phyloP scores from a whole-genome alignment of 257 asterid genomes.

The Thymus quinquecostatus region DNA sequence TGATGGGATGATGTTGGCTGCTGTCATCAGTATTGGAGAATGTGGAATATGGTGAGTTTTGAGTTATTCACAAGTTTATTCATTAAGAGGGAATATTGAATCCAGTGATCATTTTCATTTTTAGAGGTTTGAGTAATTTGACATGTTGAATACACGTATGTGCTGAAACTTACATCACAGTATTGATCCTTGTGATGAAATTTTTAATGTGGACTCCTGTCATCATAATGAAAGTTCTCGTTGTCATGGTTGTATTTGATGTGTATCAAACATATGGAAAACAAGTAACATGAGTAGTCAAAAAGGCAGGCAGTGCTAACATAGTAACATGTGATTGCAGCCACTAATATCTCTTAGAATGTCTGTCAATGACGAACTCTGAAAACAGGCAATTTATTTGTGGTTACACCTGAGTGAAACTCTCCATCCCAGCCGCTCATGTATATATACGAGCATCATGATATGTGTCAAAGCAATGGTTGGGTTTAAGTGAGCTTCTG shows the following conservation, averaged over 20 bases:
- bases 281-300: too few species aligned
- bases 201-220: neutral
- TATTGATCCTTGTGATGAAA: neutral
- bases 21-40: slow-evolving; percentile 90
- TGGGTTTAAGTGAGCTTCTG: neutral
- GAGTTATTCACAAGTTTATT: slow-evolving; percentile 16
- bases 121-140: slow-evolving; percentile 20
- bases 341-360: neutral
- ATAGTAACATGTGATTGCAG: neutral
- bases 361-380: neutral
- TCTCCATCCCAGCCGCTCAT: neutral
- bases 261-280: too few species aligned
- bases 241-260: too few species aligned
- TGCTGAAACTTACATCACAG: neutral
- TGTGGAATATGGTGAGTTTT: slow-evolving; percentile 96
- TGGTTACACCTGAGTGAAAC: neutral
- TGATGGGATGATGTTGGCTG: slow-evolving; percentile 43
- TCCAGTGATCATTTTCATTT: slow-evolving; percentile 17
- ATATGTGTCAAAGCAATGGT: neutral
- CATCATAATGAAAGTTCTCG: too few species aligned
- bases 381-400: neutral
- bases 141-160: slow-evolving; percentile 19
- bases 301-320: neutral
- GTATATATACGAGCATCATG: neutral
- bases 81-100: slow-evolving; percentile 15